These are phyloP conservation scores for Ascochyta fabae DNA, from an alignment of 2,329 filamentous ascomycete species.

Conservation along the genomic window DNA sequence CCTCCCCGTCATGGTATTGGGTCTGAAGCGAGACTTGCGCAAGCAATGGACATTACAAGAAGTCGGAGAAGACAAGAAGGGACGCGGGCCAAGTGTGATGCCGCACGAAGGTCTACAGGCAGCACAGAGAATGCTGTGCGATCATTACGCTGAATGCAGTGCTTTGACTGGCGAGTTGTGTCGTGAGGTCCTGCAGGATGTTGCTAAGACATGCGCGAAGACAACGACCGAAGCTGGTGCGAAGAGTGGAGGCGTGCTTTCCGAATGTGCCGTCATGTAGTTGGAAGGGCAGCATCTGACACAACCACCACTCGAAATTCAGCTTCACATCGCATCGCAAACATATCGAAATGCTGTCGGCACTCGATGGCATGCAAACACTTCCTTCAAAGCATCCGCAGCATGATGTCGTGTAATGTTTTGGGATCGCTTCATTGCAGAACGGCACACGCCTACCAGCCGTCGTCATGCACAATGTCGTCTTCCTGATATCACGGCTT, in stretches of 20 bases:
- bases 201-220: conserved; percentile 64
- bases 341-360: background rate
- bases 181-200: conserved; percentile 65
- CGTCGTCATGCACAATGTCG: background rate
- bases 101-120: conserved; percentile 57
- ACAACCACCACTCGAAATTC: background rate
- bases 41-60: conserved; percentile 50
- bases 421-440: background rate
- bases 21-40: conserved; percentile 64
- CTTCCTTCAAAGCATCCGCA: background rate
- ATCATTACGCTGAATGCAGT: conserved; percentile 69
- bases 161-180: conserved; percentile 67
- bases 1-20: conserved; percentile 65
- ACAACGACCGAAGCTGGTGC: conserved; percentile 63
- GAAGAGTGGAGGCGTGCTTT: conserved; percentile 49
- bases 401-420: background rate
- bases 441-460: background rate
- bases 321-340: background rate
- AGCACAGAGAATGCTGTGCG: conserved; percentile 66
- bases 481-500: background rate
- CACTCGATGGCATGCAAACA: background rate
- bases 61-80: conserved; percentile 43
- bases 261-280: conserved; percentile 32
- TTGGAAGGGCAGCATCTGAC: background rate
- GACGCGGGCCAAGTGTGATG: conserved; percentile 55